Conservation (phyloP, 148 eudicot species). For the Drosera capensis region DNA sequence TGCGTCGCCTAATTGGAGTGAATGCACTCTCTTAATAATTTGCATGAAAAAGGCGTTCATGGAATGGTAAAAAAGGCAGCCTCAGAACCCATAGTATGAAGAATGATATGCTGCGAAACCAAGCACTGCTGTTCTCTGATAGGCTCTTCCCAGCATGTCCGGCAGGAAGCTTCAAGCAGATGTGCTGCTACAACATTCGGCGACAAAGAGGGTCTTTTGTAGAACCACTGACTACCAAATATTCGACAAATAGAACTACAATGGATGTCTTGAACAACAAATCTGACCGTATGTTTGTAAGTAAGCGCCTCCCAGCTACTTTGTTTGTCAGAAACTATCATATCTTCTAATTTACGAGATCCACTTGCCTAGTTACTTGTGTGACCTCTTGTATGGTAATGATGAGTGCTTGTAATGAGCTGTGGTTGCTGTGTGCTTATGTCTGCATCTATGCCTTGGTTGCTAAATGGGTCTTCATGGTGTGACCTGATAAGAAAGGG, state of each 20-base stretch:
- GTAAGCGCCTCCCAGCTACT: slow-evolving; percentile 18
- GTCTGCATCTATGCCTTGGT: too few species aligned
- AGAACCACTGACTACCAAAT: slow-evolving; percentile 26
- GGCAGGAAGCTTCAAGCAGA: slow-evolving; percentile 10
- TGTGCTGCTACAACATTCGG: slow-evolving; percentile 25
- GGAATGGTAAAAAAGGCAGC: slow-evolving; percentile 13
- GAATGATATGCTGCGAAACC: slow-evolving; percentile 13
- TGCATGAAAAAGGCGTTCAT: slow-evolving; percentile 24
- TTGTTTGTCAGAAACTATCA: neutral
- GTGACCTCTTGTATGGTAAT: neutral
- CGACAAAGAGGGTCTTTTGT: slow-evolving; percentile 22
- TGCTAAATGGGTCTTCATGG: too few species aligned
- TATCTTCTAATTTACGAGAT: neutral
- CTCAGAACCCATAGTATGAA: slow-evolving; percentile 14
- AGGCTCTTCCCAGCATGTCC: slow-evolving; percentile 8
- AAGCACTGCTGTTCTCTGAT: slow-evolving; percentile 8
- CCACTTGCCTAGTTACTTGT: neutral
- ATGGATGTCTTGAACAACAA: slow-evolving; percentile 30
- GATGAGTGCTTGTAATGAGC: too few species aligned
- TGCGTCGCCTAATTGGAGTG: neutral
- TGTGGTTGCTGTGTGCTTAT: too few species aligned
- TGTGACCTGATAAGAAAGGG: too few species aligned
- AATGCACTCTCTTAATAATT: neutral
- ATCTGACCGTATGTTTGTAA: slow-evolving; percentile 33
- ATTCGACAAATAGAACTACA: slow-evolving; percentile 38